Evolutionary conservation across 495 filamentous ascomycete genomes (phyloP), one percentile per base, ranked within the genome.

Genomic region (Penicillium lagena): DNA sequence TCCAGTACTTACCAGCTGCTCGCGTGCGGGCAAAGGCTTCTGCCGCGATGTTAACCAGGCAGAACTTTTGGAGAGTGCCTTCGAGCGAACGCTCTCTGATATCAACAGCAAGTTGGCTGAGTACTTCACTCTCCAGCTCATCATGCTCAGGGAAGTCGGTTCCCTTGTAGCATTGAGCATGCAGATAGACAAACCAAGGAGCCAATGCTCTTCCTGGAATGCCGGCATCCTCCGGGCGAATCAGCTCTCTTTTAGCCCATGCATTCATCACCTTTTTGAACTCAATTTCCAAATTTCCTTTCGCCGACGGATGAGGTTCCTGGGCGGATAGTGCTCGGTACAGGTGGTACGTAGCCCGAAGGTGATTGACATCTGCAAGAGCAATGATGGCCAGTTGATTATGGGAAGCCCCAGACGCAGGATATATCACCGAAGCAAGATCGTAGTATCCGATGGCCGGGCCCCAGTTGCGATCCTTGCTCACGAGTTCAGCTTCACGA

Each of bases 361-460:
- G 74, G 58, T 95, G 86, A 47, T 89, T 82, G 12, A 69, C 75
- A 55, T 87, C 83, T 39, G 83, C 82, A 34, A 82, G 73, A 28
- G 87, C 82, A 46, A 96, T 85, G 12, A 96, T 85, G 0, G 89
- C 90, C 58, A 88, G 73, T 61, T 97, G 93, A 51, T 98, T 90
- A 56, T 95, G 83, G 33, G 88, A 84, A 27, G 78, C 75, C 28
- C 91, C 91, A 34, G 86, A 87, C 1, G 79, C 69, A 13, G 94
- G 90, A 45, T 84, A 77, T 43, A 97, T 77, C 36, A 82, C 77
- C 46, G 79, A 78, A 10, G 94, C 94, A 29, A 97, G 66, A 43
- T 79, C 73, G 57, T 98, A 98, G 62, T 90, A 96, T 7, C 83
- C 82, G 39, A 86, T 75, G 9, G 93, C 90, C 7, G 80, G 82